A percentile compares a stretch with the other conserved stretches of the same genome.
These are phyloP conservation scores for Xylariaceae sp. DNA, from an alignment of 2,329 filamentous ascomycete genomes.

Conservation along the genomic window DNA sequence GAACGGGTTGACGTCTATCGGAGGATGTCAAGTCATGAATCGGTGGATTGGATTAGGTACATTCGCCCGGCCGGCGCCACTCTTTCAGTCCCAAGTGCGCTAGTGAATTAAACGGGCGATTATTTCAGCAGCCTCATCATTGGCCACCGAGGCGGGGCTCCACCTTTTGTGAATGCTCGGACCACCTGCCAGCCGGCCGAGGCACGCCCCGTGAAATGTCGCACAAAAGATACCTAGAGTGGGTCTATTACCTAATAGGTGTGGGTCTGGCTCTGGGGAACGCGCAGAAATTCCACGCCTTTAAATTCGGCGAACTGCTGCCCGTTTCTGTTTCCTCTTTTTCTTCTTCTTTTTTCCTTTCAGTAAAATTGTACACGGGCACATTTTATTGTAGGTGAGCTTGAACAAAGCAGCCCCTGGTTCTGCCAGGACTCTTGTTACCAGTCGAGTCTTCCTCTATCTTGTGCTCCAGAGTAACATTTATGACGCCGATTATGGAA, in stretches of 20 bases:
- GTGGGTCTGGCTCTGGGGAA: not conserved
- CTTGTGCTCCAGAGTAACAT: conserved; percentile 58
- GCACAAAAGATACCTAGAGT: not conserved
- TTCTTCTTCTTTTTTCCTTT: conserved; percentile 38
- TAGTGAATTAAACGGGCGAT: conserved; percentile 27
- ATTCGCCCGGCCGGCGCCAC: not conserved
- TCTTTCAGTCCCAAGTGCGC: conserved; percentile 8
- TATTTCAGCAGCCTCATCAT: conserved; percentile 26
- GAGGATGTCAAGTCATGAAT: conserved; percentile 6
- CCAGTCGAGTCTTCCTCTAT: conserved; percentile 65
- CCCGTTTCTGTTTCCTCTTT: conserved; percentile 25
- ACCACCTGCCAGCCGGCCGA: not conserved
- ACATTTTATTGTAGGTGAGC: conserved; percentile 69
- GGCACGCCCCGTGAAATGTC: not conserved
- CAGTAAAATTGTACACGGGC: conserved; percentile 60
- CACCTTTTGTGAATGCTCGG: conserved; percentile 1
- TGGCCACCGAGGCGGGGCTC: conserved; percentile 12
- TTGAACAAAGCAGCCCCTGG: conserved; percentile 41
- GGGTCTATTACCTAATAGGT: not conserved
- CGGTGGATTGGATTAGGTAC: conserved; percentile 5
- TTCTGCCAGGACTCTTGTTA: conserved; percentile 37
- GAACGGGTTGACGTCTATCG: conserved; percentile 26
- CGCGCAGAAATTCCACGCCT: not conserved
- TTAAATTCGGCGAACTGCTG: not conserved
- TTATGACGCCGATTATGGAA: conserved; percentile 65